These are phyloP conservation scores for Ramularia endophylla DNA, from an alignment of 2,329 filamentous ascomycete genomes.

Conservation along the genomic window DNA sequence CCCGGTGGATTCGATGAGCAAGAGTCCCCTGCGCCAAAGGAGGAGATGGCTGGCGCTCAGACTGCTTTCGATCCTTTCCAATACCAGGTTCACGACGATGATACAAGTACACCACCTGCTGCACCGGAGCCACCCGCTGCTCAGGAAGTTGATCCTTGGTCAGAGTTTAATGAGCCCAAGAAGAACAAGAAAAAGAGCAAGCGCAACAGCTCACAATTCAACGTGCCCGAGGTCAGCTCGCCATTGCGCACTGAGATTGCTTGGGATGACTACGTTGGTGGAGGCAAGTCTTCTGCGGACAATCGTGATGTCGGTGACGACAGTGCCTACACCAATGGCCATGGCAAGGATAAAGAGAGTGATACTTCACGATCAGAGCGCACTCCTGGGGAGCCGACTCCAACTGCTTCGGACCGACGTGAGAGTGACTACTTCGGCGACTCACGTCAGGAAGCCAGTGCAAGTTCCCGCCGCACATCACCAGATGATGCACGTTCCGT, in stretches of 20 bases:
- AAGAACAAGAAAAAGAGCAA: constrained; percentile 43
- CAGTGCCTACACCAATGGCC: constrained; percentile 5
- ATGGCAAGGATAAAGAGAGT: constrained; percentile 7
- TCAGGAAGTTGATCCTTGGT: constrained; percentile 19
- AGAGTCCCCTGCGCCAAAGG: constrained; percentile 16
- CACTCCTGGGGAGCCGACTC: neutral
- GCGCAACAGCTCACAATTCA: constrained; percentile 37
- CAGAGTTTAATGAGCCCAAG: constrained; percentile 16
- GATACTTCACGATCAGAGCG: constrained; percentile 12
- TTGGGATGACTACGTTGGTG: constrained; percentile 38
- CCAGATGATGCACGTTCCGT: constrained; percentile 22
- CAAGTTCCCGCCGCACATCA: constrained; percentile 17
- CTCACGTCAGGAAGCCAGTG: constrained; percentile 4
- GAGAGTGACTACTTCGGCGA: constrained; percentile 4
- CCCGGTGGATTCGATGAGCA: constrained; percentile 25
- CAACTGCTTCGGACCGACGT: neutral
- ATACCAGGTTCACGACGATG: constrained; percentile 13
- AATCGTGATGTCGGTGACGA: constrained; percentile 1
- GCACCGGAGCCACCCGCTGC: constrained; percentile 8
- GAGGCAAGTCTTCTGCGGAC: constrained; percentile 4
- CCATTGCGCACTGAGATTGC: constrained; percentile 41
- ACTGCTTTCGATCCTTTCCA: constrained; percentile 15
- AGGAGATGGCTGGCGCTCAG: constrained; percentile 16
- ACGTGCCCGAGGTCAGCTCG: constrained; percentile 37
- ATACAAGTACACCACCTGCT: constrained; percentile 1